Evolutionary conservation across 2,329 filamentous ascomycete species (phyloP), one percentile per base, ranked within the genome.

Genomic region (Colletotrichum musicola): DNA sequence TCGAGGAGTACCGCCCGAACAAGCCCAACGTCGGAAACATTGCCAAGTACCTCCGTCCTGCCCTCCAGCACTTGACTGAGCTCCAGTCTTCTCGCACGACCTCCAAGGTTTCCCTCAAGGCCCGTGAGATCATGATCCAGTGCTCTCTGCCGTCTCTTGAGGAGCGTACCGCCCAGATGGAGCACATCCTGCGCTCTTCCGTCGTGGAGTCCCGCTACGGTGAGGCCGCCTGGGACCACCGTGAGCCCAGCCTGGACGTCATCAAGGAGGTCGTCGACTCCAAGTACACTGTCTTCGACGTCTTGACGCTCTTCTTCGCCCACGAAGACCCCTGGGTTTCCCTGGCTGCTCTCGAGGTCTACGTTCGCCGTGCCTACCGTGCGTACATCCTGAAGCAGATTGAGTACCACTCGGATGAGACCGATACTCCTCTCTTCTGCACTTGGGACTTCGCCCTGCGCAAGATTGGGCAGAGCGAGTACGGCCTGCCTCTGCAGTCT

Each of bases 261-360:
- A 92, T 99, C 83, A 97, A 97, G 86, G 96, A 99, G 81, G 95
- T 99, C 38, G 94, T 99, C 60, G 96, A 99, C 81, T 98, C 96
- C 62, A 97, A 97, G 84, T 98, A 97, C 85, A 98, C 95, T 49
- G 96, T 99, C 72, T 97, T 98, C 74, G 96, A 99, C 77, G 96
- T 99, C 18, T 82, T 99, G 73, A 93, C 95, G 7, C 90, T 94
- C 66, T 99, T 99, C 89, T 99, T 99, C 78, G 93, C 91, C 40
- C 94, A 99, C 81, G 89, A 93, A 49, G 96, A 99, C 77, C 91
- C 94, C 13, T 98, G 94, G 93, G 95, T 99, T 35, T 93, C 93
- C 7, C 85, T 98, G 70, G 96, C 96, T 68, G 94, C 96, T 55
- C 88, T 99, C 4, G 96, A 99, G 79, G 95, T 98, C 56, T 99